phyloP scores from a whole-genome alignment of 257 asterid genomes.

The Vinca minor region DNA sequence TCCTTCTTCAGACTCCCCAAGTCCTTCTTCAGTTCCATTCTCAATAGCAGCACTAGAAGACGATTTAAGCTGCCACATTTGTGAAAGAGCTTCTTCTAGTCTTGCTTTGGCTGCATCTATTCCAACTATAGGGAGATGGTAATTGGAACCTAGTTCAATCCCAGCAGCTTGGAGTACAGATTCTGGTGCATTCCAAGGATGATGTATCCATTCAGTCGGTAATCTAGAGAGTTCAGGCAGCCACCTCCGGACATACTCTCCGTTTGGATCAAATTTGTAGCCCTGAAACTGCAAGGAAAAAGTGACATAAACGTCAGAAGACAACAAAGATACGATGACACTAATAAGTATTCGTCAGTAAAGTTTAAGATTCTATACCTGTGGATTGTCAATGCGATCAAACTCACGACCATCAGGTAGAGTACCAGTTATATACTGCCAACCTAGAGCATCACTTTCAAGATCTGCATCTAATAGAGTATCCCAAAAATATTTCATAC shows the following conservation, averaged over 20 bases:
- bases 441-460: conserved; percentile 94
- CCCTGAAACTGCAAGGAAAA: conserved; percentile 60
- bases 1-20: conserved; percentile 74
- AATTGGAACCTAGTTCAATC: conserved; percentile 84
- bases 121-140: conserved; percentile 68
- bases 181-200: conserved; percentile 87
- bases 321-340: not conserved
- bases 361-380: conserved; percentile 33
- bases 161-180: conserved; percentile 91
- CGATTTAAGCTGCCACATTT: conserved; percentile 79
- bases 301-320: not conserved
- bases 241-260: conserved; percentile 95
- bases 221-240: conserved; percentile 84
- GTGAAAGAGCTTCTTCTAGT: conserved; percentile 61
- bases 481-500: conserved; percentile 97
- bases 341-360: not conserved
- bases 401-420: conserved; percentile 82
- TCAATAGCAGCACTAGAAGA: conserved; percentile 50
- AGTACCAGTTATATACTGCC: conserved; percentile 90
- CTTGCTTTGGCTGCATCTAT: conserved; percentile 65
- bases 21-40: conserved; percentile 86
- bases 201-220: conserved; percentile 96
- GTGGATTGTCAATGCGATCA: conserved; percentile 83
- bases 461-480: conserved; percentile 89
- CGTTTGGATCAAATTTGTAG: conserved; percentile 76